Base-by-base conservation (phyloP, 345 rosid species). In the Aurinia saxatilis region DNA sequence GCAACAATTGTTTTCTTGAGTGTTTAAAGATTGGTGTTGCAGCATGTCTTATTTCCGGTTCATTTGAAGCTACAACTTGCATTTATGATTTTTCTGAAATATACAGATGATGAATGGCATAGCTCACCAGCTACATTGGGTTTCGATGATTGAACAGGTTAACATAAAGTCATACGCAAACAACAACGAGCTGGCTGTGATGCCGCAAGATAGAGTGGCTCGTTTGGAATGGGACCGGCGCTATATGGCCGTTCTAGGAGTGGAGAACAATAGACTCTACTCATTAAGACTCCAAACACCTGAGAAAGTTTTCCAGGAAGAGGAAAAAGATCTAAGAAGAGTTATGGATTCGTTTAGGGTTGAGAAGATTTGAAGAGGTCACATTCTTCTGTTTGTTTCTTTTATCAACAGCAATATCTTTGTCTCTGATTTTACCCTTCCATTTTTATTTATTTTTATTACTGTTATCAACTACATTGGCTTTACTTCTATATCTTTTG, bases 291-390 rank as follows among this genome's bases (percentile, higher is more conserved):
- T 93, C 3, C 99, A 93, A 47, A 84, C 99, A 48, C 99, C 97
- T 15, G 99, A 89, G 72, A 81, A 64, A 55, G 95, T 93, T 15
- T 93, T 93, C 46, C 58, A 47, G 12, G 91, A 93, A 56, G 99
- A 92, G 61, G 96, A 93, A 48, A 77, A 67, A 54, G 96, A 85
- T 72, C 83, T 93, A 60, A 83, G 99, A 51, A 73, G 73, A 66
- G 95, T 93, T 35, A 82, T 93, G 87, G 91, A 84, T 34, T 89
- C 99, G 18, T 93, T 93, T 65, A 79, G 97, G 51, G 99, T 89
- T 50, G 88, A 84, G 45, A 85, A 78, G 73, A 80, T 89, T 23
- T 71, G 63, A 23, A 47, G 35, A 53, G 25, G 15, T 63, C 52
- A 42, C 25, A 19, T 40, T 51, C 49, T 45, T 16, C 21, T 6